These are phyloP conservation scores for Naganishia sp. DNA, from an alignment of 1,284 basidiomycete genomes.

Conservation along the genomic window DNA sequence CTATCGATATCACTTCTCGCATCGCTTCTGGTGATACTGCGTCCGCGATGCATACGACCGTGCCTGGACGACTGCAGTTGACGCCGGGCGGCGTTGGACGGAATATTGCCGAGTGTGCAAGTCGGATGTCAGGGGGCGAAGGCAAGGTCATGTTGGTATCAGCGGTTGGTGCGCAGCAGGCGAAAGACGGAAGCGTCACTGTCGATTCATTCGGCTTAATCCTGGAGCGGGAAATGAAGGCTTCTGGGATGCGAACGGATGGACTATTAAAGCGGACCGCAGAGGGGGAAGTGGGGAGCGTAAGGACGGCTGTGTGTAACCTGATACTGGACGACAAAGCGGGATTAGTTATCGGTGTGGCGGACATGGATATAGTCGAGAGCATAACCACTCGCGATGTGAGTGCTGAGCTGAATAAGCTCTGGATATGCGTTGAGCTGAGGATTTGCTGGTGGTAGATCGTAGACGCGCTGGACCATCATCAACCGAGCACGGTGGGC, in stretches of 20 bases:
- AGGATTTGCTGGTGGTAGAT: slow-evolving; percentile 2
- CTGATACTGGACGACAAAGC: slow-evolving; percentile 75
- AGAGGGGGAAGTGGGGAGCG: slow-evolving; percentile 28
- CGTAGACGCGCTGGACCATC: slow-evolving; percentile 54
- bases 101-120: slow-evolving; percentile 86
- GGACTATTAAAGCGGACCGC: slow-evolving; percentile 61
- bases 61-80: slow-evolving; percentile 72
- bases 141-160: slow-evolving; percentile 54
- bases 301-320: slow-evolving; percentile 76
- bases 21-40: slow-evolving; percentile 43
- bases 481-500: slow-evolving; percentile 65
- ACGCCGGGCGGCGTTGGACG: slow-evolving; percentile 88
- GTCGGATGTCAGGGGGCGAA: slow-evolving; percentile 32
- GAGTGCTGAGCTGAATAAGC: slow-evolving; percentile 33
- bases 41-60: slow-evolving; percentile 64
- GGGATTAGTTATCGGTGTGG: slow-evolving; percentile 76
- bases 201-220: slow-evolving; percentile 69
- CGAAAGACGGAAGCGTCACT: slow-evolving; percentile 55
- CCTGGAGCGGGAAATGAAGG: slow-evolving; percentile 61
- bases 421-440: slow-evolving; percentile 21
- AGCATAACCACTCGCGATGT: slow-evolving; percentile 60
- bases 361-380: slow-evolving; percentile 81
- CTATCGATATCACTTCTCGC: slow-evolving; percentile 78
- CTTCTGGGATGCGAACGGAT: slow-evolving; percentile 75
- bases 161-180: slow-evolving; percentile 44